Base-by-base conservation (phyloP, 306 rosid species). In the Pachyrhizus erosus region DNA sequence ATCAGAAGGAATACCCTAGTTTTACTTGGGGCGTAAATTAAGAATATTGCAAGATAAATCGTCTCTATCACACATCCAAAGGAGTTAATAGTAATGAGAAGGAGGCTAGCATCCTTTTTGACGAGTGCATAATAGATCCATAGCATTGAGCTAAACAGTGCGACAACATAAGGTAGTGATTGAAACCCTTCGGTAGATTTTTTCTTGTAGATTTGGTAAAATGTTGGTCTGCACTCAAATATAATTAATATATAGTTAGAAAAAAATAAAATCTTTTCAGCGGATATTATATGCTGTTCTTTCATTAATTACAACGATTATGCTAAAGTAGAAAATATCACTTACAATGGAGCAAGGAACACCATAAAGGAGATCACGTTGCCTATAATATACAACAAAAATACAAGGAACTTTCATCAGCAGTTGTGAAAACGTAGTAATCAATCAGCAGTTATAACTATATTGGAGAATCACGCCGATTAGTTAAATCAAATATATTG, bases 291-390 rank as follows among this genome's bases (percentile, higher is more conserved):
- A 20, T n/a, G 20, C 27, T 17, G 60, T 18, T 77, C 3, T 31
- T 46, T 72, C 21, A 51, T 13, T 78, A 7, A 74, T 54, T 1
- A 54, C 24, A 5, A 7, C 18, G 49, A 40, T 55, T 26, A 80
- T 49, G 58, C 9, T 29, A 39, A 81, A 79, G 20, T 1, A 31
- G 43, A 31, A 20, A 7, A 20, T 1, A 17, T 21, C 57, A 68
- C 98, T 92, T 92, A 96, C 99, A 91, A 18, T 88, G 99, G 99
- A 81, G 99, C 87, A 23, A 96, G 94, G 86, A 85, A 96, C 70
- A 92, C 96, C 92, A 92, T 86, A 24, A 92, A 90, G 14, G 99
- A 96, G 85, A 96, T 87, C 71, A 77, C 26, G 86, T 93, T 93
- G 73, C 99, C 99, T 96, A 48, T 27, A 81, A 64, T 68, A 70